Percentiles rank a stretch among this genome's conserved stretches.
Evolutionary conservation across 1,139 yeast genomes (phyloP).

Genomic region (Meyerozyma carpophila): DNA sequence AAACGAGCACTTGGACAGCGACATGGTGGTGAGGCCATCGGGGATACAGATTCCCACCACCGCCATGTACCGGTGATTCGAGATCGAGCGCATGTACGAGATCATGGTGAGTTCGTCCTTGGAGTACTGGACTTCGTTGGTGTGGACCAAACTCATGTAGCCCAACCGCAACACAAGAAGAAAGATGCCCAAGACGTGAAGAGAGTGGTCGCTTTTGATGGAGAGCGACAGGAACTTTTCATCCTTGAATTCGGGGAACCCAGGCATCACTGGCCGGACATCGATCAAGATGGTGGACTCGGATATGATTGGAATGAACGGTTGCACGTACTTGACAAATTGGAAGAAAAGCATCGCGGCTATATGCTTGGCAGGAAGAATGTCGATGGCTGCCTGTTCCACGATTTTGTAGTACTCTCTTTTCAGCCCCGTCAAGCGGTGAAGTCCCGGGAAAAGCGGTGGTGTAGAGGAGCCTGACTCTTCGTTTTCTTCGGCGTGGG

Average conservation of each 20-base stretch:
- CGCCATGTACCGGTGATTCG: not conserved
- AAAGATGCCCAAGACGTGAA: constrained; percentile 27
- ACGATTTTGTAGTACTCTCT: constrained; percentile 25
- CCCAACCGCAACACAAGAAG: constrained; percentile 32
- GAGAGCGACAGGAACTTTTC: constrained; percentile 17
- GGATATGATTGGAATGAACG: constrained; percentile 34
- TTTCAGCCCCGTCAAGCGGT: not conserved
- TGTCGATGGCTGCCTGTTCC: constrained; percentile 21
- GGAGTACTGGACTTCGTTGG: constrained; percentile 23
- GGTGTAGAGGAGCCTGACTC: not conserved
- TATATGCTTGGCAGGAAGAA: constrained; percentile 28
- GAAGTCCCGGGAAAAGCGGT: not conserved
- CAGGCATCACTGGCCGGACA: constrained; percentile 20
- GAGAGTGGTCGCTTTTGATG: constrained; percentile 28
- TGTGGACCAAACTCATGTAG: constrained; percentile 37
- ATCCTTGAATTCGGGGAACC: constrained; percentile 20
- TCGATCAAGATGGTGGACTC: constrained; percentile 25
- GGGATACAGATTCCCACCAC: not conserved
- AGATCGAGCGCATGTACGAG: constrained; percentile 17
- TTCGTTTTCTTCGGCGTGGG: constrained; percentile 4
- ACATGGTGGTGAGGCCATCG: not conserved
- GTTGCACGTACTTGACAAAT: constrained; percentile 36
- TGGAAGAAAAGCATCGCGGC: constrained; percentile 27
- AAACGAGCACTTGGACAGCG: constrained; percentile 7
- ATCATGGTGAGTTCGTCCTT: constrained; percentile 25